Percentiles rank a stretch among this genome's conserved stretches.
Conservation (phyloP, 1,284 basidiomycete genomes). For the Mycena citricolor region DNA sequence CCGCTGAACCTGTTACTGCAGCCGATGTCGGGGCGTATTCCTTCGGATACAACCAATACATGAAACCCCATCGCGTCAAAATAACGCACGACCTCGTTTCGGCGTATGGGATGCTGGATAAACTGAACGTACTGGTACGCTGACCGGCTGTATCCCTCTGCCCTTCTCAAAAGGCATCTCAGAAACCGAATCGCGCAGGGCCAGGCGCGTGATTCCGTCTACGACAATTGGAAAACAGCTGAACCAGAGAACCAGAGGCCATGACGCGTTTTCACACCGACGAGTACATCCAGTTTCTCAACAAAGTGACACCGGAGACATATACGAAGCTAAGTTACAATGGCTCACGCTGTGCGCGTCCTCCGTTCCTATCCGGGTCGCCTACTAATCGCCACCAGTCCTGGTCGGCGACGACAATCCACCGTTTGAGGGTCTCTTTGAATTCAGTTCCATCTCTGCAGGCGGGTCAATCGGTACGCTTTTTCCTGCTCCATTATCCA, state of each 20-base stretch:
- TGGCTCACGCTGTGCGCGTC: constrained; percentile 73
- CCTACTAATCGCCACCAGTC: constrained; percentile 44
- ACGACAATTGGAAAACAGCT: too few relatives aligned
- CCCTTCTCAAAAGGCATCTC: constrained; percentile 7
- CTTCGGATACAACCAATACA: constrained; percentile 87
- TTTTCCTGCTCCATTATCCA: not conserved
- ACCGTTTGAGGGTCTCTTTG: constrained; percentile 94
- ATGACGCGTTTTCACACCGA: constrained; percentile 97
- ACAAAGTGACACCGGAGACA: constrained; percentile 87
- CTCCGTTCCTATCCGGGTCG: not conserved
- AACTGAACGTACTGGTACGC: constrained; percentile 88
- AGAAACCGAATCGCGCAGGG: constrained; percentile 82
- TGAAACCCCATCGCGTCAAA: constrained; percentile 94
- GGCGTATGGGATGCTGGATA: constrained; percentile 86
- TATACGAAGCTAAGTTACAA: constrained; percentile 81
- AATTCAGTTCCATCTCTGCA: constrained; percentile 96
- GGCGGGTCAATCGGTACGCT: constrained; percentile 83
- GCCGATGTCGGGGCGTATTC: constrained; percentile 82
- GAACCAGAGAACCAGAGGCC: constrained; percentile 69
- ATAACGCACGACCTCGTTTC: constrained; percentile 92
- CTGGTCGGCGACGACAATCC: constrained; percentile 95
- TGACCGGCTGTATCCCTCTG: too few relatives aligned
- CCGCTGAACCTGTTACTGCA: constrained; percentile 27
- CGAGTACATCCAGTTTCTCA: constrained; percentile 93
- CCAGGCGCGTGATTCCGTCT: too few relatives aligned